phyloP scores from a whole-genome alignment of 805 yeast genomes.

The Wickerhamomyces strasburgensis region DNA sequence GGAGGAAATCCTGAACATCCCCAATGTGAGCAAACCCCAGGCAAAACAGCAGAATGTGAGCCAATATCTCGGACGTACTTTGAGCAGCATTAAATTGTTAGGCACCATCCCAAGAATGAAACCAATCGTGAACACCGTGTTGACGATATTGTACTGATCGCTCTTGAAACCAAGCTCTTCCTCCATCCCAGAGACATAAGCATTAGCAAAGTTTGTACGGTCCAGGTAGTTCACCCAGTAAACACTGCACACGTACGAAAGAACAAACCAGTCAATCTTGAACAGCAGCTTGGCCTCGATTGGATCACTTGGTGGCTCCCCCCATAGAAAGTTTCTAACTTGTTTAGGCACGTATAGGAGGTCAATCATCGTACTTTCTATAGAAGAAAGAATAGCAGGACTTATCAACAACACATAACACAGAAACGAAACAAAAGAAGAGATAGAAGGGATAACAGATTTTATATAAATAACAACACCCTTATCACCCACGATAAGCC shows the following conservation, averaged over 20 bases:
- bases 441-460: too few relatives aligned
- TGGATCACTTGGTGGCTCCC: conserved; percentile 21
- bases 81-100: conserved; percentile 46
- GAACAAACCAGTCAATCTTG: conserved; percentile 25
- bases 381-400: too few relatives aligned
- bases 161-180: conserved; percentile 46
- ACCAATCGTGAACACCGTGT: conserved; percentile 56
- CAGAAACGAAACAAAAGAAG: too few relatives aligned
- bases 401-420: too few relatives aligned
- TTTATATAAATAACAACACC: conserved; percentile 1
- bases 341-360: conserved; percentile 8
- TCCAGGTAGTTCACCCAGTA: conserved; percentile 50
- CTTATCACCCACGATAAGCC: not conserved
- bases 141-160: conserved; percentile 44
- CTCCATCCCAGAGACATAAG: conserved; percentile 66
- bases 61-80: conserved; percentile 54
- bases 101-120: conserved; percentile 61
- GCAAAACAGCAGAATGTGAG: conserved; percentile 46
- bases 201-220: conserved; percentile 49
- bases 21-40: conserved; percentile 55
- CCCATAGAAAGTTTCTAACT: conserved; percentile 22
- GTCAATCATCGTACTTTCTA: too few relatives aligned
- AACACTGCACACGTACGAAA: conserved; percentile 19
- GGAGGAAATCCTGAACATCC: conserved; percentile 42
- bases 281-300: conserved; percentile 19